These are phyloP conservation scores for Byssoonygena ceratinophila DNA, from an alignment of 2,329 filamentous ascomycete genomes.

Conservation along the genomic window DNA sequence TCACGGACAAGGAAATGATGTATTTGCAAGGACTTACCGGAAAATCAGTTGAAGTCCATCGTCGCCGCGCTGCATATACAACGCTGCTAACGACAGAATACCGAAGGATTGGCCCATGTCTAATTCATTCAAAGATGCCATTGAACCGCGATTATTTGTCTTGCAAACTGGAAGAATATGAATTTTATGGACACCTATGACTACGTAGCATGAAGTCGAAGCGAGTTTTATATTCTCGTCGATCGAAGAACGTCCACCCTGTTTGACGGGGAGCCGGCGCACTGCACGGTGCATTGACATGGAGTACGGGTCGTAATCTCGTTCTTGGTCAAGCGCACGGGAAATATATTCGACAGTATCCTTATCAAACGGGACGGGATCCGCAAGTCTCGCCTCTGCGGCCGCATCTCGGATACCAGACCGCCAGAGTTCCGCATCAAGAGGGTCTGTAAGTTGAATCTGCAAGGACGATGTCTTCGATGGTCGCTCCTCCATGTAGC, in stretches of 20 bases:
- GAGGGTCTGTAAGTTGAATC: slow-evolving; percentile 52
- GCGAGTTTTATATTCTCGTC: slow-evolving; percentile 57
- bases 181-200: slow-evolving; percentile 57
- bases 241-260: slow-evolving; percentile 46
- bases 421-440: slow-evolving; percentile 57
- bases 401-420: slow-evolving; percentile 51
- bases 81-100: slow-evolving; percentile 50
- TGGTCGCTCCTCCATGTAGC: slow-evolving; percentile 55
- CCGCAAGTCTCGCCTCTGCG: slow-evolving; percentile 44
- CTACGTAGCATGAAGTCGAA: slow-evolving; percentile 57
- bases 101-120: slow-evolving; percentile 45
- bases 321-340: slow-evolving; percentile 52
- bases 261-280: slow-evolving; percentile 50
- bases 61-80: slow-evolving; percentile 51
- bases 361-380: slow-evolving; percentile 45
- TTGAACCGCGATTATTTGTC: slow-evolving; percentile 44
- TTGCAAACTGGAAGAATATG: slow-evolving; percentile 55
- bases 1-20: not conserved
- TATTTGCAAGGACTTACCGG: slow-evolving; percentile 30
- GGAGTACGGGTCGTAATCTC: slow-evolving; percentile 57
- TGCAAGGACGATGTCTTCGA: slow-evolving; percentile 50
- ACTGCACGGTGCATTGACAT: slow-evolving; percentile 61
- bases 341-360: slow-evolving; percentile 53
- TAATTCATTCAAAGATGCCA: slow-evolving; percentile 43
- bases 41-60: slow-evolving; percentile 59